These are phyloP conservation scores for Tulasnella sp. DNA, from an alignment of 768 basidiomycete genomes.

Conservation along the genomic window DNA sequence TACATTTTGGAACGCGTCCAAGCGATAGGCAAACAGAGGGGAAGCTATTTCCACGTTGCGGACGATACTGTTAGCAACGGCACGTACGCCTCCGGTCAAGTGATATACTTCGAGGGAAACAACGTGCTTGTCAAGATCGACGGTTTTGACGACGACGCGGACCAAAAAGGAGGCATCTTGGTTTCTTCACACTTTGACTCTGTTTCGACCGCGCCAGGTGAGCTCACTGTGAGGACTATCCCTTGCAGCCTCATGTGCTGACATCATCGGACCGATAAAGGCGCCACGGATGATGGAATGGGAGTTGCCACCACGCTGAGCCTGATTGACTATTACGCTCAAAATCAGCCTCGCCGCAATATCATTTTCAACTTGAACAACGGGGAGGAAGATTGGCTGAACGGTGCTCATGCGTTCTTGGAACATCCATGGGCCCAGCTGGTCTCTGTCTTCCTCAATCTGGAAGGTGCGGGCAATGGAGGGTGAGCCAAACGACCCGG, in stretches of 20 bases:
- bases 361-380: slow-evolving; percentile 80
- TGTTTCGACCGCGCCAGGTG: slow-evolving; percentile 13
- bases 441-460: slow-evolving; percentile 58
- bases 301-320: slow-evolving; percentile 55
- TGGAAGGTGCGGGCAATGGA: slow-evolving; percentile 72
- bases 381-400: slow-evolving; percentile 67
- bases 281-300: slow-evolving; percentile 72
- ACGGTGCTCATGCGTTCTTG: slow-evolving; percentile 63
- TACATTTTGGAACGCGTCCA: slow-evolving; percentile 47
- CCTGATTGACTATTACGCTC: slow-evolving; percentile 41
- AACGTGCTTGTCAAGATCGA: slow-evolving; percentile 58
- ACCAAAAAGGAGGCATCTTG: slow-evolving; percentile 34
- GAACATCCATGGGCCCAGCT: slow-evolving; percentile 64
- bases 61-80: slow-evolving; percentile 23
- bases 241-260: neutral
- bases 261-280: slow-evolving; percentile 25
- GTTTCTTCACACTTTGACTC: slow-evolving; percentile 61
- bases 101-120: slow-evolving; percentile 17
- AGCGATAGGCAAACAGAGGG: slow-evolving; percentile 29
- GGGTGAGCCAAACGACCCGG: slow-evolving; percentile 38
- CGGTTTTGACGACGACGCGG: slow-evolving; percentile 38
- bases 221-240: slow-evolving; percentile 30
- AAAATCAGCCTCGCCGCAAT: slow-evolving; percentile 42
- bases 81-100: slow-evolving; percentile 48
- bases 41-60: slow-evolving; percentile 35